A percentile compares a stretch with the other conserved stretches of the same genome.
These are phyloP conservation scores for Picochlorum sp. DNA, from an alignment of 139 green algal species.

Conservation along the genomic window DNA sequence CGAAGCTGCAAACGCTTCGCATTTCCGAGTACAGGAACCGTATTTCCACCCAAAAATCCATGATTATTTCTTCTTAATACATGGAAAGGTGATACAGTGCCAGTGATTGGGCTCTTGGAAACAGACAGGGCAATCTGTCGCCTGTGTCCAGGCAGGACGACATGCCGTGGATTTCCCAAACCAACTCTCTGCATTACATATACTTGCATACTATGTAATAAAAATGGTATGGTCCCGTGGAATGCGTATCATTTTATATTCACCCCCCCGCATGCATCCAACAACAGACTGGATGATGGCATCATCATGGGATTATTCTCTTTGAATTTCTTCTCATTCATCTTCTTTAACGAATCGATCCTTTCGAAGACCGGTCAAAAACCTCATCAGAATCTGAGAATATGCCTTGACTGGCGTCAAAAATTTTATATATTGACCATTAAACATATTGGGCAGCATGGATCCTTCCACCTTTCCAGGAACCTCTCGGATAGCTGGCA, in stretches of 20 bases:
- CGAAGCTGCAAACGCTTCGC: too few species aligned
- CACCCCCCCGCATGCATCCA: too few species aligned
- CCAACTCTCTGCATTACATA: not conserved
- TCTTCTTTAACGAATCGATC: conserved; percentile 67
- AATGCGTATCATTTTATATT: too few species aligned
- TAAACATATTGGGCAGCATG: conserved; percentile 60
- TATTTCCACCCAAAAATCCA: too few species aligned
- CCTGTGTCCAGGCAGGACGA: too few species aligned
- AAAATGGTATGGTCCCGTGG: not conserved
- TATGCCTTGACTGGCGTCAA: conserved; percentile 65
- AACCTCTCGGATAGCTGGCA: conserved; percentile 71
- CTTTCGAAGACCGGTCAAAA: conserved; percentile 53
- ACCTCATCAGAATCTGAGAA: conserved; percentile 59
- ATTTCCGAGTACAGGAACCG: too few species aligned
- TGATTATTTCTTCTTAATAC: too few species aligned
- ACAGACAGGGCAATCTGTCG: too few species aligned
- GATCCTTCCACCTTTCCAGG: conserved; percentile 17
- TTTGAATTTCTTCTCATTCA: not conserved
- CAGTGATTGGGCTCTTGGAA: too few species aligned
- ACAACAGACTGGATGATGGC: too few species aligned
- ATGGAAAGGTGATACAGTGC: too few species aligned
- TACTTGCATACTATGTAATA: not conserved
- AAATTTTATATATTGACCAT: conserved; percentile 7
- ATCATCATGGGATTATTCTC: too few species aligned
- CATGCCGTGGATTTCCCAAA: not conserved